Conservation (phyloP, 768 basidiomycete genomes). For the Cubamyces lactineus region DNA sequence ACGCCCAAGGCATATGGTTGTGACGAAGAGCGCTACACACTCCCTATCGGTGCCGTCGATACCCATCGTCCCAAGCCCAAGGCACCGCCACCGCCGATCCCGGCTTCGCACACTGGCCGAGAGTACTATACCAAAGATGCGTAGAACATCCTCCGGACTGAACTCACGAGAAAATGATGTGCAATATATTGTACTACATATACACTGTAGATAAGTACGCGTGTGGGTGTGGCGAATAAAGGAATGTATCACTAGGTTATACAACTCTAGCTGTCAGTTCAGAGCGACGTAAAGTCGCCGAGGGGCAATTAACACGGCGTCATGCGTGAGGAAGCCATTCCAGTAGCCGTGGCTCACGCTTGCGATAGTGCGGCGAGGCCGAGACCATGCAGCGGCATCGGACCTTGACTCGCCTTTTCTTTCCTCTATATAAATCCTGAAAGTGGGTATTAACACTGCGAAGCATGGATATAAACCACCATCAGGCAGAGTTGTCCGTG, state of each 20-base stretch:
- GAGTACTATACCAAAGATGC: constrained; percentile 29
- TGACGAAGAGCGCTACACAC: constrained; percentile 91
- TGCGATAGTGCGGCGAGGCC: too few relatives aligned
- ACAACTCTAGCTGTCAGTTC: constrained; percentile 1
- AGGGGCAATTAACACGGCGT: not conserved
- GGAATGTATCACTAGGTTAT: constrained; percentile 18
- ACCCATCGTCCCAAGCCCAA: constrained; percentile 77
- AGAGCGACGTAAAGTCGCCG: not conserved
- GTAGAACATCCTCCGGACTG: not conserved
- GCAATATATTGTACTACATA: constrained; percentile 14
- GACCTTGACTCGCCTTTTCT: too few relatives aligned
- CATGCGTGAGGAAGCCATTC: not conserved
- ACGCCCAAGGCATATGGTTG: constrained; percentile 99
- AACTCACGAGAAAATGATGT: not conserved
- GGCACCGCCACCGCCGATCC: constrained; percentile 3
- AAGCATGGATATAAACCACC: not conserved
- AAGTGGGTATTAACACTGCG: too few relatives aligned
- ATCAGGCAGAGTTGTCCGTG: not conserved
- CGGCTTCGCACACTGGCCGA: constrained; percentile 21
- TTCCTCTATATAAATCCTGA: too few relatives aligned
- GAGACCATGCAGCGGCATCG: too few relatives aligned
- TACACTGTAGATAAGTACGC: constrained; percentile 11
- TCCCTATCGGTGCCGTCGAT: constrained; percentile 93
- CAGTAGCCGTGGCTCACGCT: not conserved
- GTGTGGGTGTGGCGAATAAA: constrained; percentile 6